Base-by-base conservation (phyloP, 805 yeast genomes). In the Kodamaea hsintzibuensis region DNA sequence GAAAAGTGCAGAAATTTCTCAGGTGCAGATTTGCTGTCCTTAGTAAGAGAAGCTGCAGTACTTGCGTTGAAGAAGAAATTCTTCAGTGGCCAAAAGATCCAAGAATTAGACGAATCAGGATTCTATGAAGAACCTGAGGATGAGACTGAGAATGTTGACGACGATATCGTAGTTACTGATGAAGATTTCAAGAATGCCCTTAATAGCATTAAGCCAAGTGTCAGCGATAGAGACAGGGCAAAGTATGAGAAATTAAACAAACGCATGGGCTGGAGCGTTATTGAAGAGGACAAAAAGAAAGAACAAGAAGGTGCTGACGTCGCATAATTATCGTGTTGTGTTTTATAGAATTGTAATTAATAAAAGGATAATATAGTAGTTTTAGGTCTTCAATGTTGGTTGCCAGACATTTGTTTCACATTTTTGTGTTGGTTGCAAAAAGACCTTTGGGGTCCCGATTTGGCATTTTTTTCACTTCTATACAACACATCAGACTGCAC, bases 41-140 rank as follows among this genome's bases (percentile, higher is more conserved):
- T 95, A 54, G 93, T 89, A 1, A 80, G 97, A 63, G 98, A 95
- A 66, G 96, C 98, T n/a, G 91, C 96, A 60, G 95, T 91, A 5
- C 73, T 82, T 50, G 96, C 98, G 1, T 78, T 92, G 68, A 88
- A 91, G 67, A 83, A 85, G 68, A 85, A 81, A 61, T 86, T 88
- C 59, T 88, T 88, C 69, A 62, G 61, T 14, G 71, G 71, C 19
- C 77, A 73, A 53, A 57, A 68, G 50, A 74, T 69, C 61, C 74
- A 57, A 64, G 75, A 69, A 68, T 69, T 65, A 60, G 77, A 74
- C 58, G 63, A 59, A 45, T 68, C 74, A 39, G 78, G 76, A 7
- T 72, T 60, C 57, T 68, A 70, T 47, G 49, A 45, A 27, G 72
- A 68, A n/a, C 74, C 66, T 16, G 62, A 59, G 22, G 57, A 58